Conservation (phyloP, 2,329 filamentous ascomycete genomes). For the Colletotrichum lini region DNA sequence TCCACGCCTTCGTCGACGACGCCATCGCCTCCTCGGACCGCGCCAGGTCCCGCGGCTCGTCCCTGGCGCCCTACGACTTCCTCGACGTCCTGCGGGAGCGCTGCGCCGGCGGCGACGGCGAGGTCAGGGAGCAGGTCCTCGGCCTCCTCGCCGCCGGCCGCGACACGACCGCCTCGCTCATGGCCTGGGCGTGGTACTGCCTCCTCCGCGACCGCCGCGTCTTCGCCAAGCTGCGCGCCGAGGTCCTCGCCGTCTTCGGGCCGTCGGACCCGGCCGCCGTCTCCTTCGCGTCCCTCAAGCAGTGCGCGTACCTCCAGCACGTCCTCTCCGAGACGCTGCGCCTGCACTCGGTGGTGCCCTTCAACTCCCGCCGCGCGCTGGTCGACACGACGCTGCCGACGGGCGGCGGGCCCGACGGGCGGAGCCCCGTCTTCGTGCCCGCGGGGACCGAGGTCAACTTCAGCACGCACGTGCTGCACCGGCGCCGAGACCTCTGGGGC, state of each 20-base stretch:
- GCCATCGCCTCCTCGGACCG: slow-evolving; percentile 37
- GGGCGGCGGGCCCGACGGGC: slow-evolving; percentile 54
- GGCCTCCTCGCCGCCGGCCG: slow-evolving; percentile 44
- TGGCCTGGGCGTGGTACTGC: slow-evolving; percentile 45
- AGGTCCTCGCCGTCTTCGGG: slow-evolving; percentile 35
- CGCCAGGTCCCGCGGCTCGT: slow-evolving; percentile 14
- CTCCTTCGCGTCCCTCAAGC: slow-evolving; percentile 44
- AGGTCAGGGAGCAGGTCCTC: slow-evolving; percentile 37
- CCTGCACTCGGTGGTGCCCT: slow-evolving; percentile 52
- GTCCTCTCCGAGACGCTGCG: slow-evolving; percentile 50
- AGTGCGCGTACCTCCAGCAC: slow-evolving; percentile 46
- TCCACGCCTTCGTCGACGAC: slow-evolving; percentile 39
- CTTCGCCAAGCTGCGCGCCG: slow-evolving; percentile 40
- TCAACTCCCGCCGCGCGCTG: slow-evolving; percentile 51
- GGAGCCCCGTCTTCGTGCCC: slow-evolving; percentile 49
- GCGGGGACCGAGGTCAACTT: slow-evolving; percentile 49
- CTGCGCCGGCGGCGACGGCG: slow-evolving; percentile 17
- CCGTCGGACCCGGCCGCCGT: neutral
- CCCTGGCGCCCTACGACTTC: slow-evolving; percentile 40
- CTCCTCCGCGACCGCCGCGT: slow-evolving; percentile 39
- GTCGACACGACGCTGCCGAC: slow-evolving; percentile 52
- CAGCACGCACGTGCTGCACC: slow-evolving; percentile 50
- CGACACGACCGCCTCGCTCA: slow-evolving; percentile 46
- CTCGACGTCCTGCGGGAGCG: slow-evolving; percentile 40
- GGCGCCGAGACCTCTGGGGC: slow-evolving; percentile 54